Evolutionary conservation across 371 early-diverging fungal genomes (phyloP).

Genomic region (Sporodiniella umbellata): DNA sequence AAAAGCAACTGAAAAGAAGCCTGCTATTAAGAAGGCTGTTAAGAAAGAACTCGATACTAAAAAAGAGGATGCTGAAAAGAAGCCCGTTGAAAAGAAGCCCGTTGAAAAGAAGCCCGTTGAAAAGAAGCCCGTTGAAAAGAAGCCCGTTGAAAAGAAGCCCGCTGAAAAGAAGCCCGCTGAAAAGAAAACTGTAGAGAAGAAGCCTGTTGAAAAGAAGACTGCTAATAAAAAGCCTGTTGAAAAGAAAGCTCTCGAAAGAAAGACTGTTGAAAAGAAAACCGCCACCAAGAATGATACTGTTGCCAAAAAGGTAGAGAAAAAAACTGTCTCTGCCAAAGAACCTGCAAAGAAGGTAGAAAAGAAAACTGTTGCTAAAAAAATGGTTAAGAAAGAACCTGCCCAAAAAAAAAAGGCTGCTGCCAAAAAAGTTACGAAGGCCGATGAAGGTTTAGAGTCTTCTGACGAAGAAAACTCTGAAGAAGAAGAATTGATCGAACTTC

Average conservation of each 20-base stretch:
- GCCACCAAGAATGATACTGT: neutral
- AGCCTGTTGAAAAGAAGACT: neutral
- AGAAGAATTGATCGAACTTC: slow-evolving; percentile 5
- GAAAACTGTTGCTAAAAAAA: neutral
- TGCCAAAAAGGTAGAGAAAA: neutral
- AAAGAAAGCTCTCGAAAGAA: neutral
- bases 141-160: neutral
- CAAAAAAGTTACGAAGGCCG: neutral
- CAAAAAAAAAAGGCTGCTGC: too few relatives aligned
- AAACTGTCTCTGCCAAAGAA: neutral
- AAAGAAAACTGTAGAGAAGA: neutral
- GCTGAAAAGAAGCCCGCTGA: neutral
- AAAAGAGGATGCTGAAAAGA: neutral
- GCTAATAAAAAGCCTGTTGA: neutral
- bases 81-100: neutral
- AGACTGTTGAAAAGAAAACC: neutral
- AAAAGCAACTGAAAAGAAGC: neutral
- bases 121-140: too few relatives aligned
- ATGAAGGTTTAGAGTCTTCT: neutral
- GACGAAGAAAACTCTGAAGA: slow-evolving; percentile 4
- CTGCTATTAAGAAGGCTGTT: neutral
- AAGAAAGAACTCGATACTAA: neutral
- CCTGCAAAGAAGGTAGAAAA: neutral
- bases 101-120: neutral
- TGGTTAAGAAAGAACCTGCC: neutral